Evolutionary conservation across 2,329 filamentous ascomycete genomes (phyloP).

Genomic region (Geosmithia putterillii): DNA sequence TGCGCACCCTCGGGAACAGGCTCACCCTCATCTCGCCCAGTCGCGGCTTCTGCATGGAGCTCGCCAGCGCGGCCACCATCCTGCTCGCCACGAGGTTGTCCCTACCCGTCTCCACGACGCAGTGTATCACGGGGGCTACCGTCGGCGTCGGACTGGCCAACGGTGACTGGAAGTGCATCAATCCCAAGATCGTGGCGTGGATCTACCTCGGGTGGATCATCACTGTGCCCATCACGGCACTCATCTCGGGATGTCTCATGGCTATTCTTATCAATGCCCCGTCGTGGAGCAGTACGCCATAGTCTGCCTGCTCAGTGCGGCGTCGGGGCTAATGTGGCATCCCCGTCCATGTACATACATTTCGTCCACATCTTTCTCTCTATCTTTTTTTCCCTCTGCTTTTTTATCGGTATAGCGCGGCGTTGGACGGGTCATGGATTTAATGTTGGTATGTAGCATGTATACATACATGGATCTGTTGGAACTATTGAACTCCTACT

Average conservation of each 20-base stretch:
- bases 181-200: conserved; percentile 32
- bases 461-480: too few species aligned
- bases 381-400: too few species aligned
- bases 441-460: too few species aligned
- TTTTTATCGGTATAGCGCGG: too few species aligned
- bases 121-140: conserved; percentile 38
- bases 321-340: too few species aligned
- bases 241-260: conserved; percentile 40
- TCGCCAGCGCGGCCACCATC: conserved; percentile 37
- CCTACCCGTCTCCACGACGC: conserved; percentile 39
- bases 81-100: conserved; percentile 38
- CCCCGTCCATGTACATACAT: too few species aligned
- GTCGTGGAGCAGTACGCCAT: conserved; percentile 1
- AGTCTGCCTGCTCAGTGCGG: too few species aligned
- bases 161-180: conserved; percentile 34
- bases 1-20: conserved; percentile 42
- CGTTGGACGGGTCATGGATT: too few species aligned
- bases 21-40: conserved; percentile 41
- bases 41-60: conserved; percentile 38
- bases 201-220: conserved; percentile 37
- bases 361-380: too few species aligned
- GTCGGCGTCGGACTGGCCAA: conserved; percentile 39
- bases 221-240: conserved; percentile 35
- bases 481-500: too few species aligned
- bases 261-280: conserved; percentile 42